Evolutionary conservation across 1,139 yeast genomes (phyloP), one percentile per base, ranked within the genome.

Genomic region (Yamadazyma atlantica): DNA sequence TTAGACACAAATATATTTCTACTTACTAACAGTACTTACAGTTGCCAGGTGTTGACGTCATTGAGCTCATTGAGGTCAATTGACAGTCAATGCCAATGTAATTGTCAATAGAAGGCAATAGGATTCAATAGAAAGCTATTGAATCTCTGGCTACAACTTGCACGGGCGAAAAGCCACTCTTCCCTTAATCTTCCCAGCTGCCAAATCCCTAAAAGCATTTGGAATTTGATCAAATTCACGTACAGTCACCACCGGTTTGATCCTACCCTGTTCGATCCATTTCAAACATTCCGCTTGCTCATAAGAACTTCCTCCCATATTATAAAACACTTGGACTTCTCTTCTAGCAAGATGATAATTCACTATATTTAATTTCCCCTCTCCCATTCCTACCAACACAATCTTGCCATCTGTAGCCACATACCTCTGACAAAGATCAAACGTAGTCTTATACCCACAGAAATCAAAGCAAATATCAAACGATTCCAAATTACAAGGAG

Each of bases 261-360:
- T 57, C 35, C 50, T 57, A 3, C 78, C 79, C 39, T 53, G 45
- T 2, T 60, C 49, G 26, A 74, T 62, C 73, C 78, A 68, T 27
- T 64, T 52, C 62, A 75, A 61, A 39, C 70, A 62, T 43, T 73
- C 76, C 16, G 55, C 45, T 43, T 70, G 77, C 39, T 75, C 79
- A 8, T 50, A 44, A 3, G 74, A 64, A 12, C 65, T 62, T 15
- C 81, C 81, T 32, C 79, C 78, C 49, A 72, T 71, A 32, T 67
- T 62, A 42, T 64, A 72, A 28, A 64, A 52, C 29, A 73, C 48
- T 35, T 64, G 60, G 22, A 70, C 59, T 49, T 75, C 79, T 45
- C 73, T 58, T 37, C 68, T 48, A 6, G 68, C 73, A 44, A 69
- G 57, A 16, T 63, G 59, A 46, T 51, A 70, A 44, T 67, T 69